Conservation (phyloP, 768 basidiomycete species). For the Royoungia palumana region DNA sequence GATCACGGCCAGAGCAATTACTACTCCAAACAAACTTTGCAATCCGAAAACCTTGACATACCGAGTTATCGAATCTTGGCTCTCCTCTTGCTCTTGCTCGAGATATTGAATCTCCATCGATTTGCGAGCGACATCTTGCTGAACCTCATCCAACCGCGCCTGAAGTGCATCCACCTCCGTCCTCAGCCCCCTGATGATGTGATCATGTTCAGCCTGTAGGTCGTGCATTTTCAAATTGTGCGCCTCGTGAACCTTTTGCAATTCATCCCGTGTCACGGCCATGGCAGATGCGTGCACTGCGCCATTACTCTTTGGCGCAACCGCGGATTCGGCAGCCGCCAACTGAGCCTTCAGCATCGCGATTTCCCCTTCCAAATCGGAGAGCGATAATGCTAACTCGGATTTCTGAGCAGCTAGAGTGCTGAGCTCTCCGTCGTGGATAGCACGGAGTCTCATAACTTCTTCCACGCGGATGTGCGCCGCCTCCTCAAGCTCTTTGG, state of each 20-base stretch:
- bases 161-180: slow-evolving; percentile 56
- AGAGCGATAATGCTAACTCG: slow-evolving; percentile 57
- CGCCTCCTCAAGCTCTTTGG: slow-evolving; percentile 70
- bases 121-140: slow-evolving; percentile 63
- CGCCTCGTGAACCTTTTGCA: slow-evolving; percentile 76
- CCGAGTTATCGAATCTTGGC: slow-evolving; percentile 70
- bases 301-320: slow-evolving; percentile 57
- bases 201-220: slow-evolving; percentile 64
- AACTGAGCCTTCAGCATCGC: slow-evolving; percentile 58
- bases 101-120: slow-evolving; percentile 79
- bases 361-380: slow-evolving; percentile 77
- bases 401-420: slow-evolving; percentile 57
- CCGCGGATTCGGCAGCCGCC: slow-evolving; percentile 42
- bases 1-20: slow-evolving; percentile 52
- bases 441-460: slow-evolving; percentile 54
- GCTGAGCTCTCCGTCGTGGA: slow-evolving; percentile 60
- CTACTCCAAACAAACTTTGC: slow-evolving; percentile 52
- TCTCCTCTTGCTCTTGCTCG: slow-evolving; percentile 78
- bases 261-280: slow-evolving; percentile 67
- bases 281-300: slow-evolving; percentile 35
- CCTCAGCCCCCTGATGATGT: slow-evolving; percentile 47
- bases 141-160: slow-evolving; percentile 48
- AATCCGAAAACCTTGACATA: slow-evolving; percentile 63
- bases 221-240: slow-evolving; percentile 81
- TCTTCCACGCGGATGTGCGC: slow-evolving; percentile 70